phyloP scores from a whole-genome alignment of 768 basidiomycete genomes.

The Phlebiopsis gigantea region DNA sequence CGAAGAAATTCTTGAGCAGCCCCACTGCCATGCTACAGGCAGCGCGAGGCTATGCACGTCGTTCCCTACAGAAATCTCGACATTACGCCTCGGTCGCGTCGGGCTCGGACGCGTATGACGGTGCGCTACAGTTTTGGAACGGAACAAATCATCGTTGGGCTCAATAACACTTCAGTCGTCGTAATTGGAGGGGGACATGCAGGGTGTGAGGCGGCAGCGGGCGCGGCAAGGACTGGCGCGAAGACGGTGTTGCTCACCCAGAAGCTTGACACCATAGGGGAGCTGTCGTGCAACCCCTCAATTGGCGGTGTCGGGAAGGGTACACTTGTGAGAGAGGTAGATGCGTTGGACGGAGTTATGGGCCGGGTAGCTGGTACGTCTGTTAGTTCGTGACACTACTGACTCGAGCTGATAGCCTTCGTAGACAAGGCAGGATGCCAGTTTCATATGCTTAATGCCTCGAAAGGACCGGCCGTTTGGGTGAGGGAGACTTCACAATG shows the following conservation, averaged over 20 bases:
- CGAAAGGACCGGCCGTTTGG: conserved; percentile 88
- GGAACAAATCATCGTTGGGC: not conserved
- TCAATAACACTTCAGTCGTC: conserved; percentile 44
- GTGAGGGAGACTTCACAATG: too few relatives aligned
- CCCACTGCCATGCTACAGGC: not conserved
- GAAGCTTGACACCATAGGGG: conserved; percentile 73
- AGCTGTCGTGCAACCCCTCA: conserved; percentile 87
- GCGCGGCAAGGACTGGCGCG: conserved; percentile 78
- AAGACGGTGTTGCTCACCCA: conserved; percentile 80
- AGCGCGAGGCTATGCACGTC: not conserved
- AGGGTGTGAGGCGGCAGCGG: conserved; percentile 88
- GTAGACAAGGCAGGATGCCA: conserved; percentile 85
- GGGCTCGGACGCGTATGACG: conserved; percentile 12
- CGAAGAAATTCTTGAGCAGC: not conserved
- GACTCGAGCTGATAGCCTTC: not conserved
- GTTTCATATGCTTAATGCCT: conserved; percentile 80
- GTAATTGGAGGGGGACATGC: conserved; percentile 92
- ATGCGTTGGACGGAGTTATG: conserved; percentile 86
- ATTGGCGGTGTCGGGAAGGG: conserved; percentile 93
- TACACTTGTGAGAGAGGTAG: conserved; percentile 84
- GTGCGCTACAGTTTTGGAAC: not conserved
- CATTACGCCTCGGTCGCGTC: conserved; percentile 12
- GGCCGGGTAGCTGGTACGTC: conserved; percentile 71
- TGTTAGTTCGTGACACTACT: not conserved
- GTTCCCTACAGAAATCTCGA: not conserved